These are phyloP conservation scores for Podospora pseudocomata DNA, from an alignment of 495 filamentous ascomycete genomes.

Conservation along the genomic window DNA sequence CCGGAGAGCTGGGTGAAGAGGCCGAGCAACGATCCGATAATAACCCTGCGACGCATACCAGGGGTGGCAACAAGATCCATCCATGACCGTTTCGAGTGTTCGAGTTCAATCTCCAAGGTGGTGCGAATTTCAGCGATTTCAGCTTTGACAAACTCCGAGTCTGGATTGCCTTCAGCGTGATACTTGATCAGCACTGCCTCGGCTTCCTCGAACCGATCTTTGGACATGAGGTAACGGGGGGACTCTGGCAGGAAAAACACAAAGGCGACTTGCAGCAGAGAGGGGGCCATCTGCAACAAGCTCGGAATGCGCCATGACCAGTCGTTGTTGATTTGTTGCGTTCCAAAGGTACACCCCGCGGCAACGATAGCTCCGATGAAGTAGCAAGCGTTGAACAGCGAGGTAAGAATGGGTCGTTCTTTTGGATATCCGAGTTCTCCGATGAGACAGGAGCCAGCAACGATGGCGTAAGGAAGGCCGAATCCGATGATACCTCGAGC, in stretches of 20 bases:
- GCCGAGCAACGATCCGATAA: conserved; percentile 56
- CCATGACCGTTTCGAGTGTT: conserved; percentile 55
- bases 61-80: conserved; percentile 51
- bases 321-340: conserved; percentile 49
- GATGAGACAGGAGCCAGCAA: conserved; percentile 58
- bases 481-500: conserved; percentile 62
- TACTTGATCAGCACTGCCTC: conserved; percentile 55
- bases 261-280: conserved; percentile 53
- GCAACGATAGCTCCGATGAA: conserved; percentile 62
- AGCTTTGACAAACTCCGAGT: conserved; percentile 53
- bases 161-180: conserved; percentile 58
- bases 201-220: conserved; percentile 57
- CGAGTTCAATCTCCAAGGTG: conserved; percentile 56
- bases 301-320: conserved; percentile 68
- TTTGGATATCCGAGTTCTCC: conserved; percentile 64
- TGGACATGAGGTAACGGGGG: conserved; percentile 56
- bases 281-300: conserved; percentile 52
- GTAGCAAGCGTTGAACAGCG: conserved; percentile 63
- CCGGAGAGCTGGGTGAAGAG: conserved; percentile 63
- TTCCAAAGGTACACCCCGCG: conserved; percentile 56
- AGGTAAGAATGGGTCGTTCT: conserved; percentile 60
- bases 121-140: conserved; percentile 59
- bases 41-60: conserved; percentile 53
- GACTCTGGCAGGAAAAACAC: conserved; percentile 59
- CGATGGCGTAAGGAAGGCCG: conserved; percentile 60